phyloP scores from a whole-genome alignment of 768 basidiomycete genomes.

The Russula sp. region DNA sequence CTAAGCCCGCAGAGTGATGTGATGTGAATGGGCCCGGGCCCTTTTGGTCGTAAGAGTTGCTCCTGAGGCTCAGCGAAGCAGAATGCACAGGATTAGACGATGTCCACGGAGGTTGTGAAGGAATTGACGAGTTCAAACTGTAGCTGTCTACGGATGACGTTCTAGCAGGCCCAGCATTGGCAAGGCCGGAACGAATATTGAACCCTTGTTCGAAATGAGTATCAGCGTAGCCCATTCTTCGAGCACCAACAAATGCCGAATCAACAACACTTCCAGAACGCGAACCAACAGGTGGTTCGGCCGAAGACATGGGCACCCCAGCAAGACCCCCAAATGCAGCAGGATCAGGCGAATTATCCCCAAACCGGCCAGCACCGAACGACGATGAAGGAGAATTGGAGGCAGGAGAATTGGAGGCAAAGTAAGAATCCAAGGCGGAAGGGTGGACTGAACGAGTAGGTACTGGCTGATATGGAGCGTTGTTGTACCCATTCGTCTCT shows the following conservation, averaged over 20 bases:
- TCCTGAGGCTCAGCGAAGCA: constrained; percentile 1
- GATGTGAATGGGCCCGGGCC: constrained; percentile 12
- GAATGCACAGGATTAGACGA: constrained; percentile 9
- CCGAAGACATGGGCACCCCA: constrained; percentile 27
- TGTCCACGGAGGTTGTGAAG: constrained; percentile 13
- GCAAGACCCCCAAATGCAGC: constrained; percentile 44
- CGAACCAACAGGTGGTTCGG: constrained; percentile 8
- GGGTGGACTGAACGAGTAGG: constrained; percentile 53
- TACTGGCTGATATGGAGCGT: constrained; percentile 58
- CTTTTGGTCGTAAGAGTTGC: constrained; percentile 13
- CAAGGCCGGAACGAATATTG: constrained; percentile 3
- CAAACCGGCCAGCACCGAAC: constrained; percentile 54
- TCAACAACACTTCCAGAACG: constrained; percentile 15
- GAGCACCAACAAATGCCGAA: constrained; percentile 1
- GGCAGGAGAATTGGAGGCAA: constrained; percentile 44
- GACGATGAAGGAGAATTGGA: constrained; percentile 72
- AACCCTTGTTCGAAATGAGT: constrained; percentile 17
- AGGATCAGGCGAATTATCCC: constrained; percentile 65
- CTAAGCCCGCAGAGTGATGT: constrained; percentile 6
- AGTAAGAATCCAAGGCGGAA: constrained; percentile 58
- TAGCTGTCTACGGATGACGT: constrained; percentile 16
- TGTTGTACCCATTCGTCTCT: constrained; percentile 37
- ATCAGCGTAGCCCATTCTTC: constrained; percentile 16
- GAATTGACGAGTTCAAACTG: constrained; percentile 11
- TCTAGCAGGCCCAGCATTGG: constrained; percentile 8